Conservation (phyloP, 345 rosid species). For the Eucalyptus regnans region DNA sequence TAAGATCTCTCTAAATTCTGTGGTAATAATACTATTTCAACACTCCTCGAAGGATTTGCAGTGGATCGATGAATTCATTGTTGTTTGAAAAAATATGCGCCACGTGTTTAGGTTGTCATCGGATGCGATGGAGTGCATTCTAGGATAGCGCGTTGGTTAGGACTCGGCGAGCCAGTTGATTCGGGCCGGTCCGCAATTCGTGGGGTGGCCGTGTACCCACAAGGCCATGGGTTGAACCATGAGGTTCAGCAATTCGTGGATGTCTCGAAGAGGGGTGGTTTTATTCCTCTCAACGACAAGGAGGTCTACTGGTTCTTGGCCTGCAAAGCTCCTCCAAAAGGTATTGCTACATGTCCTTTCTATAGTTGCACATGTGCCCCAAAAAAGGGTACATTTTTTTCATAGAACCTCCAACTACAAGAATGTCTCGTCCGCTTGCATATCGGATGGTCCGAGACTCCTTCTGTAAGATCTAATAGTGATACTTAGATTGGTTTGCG, state of each 20-base stretch:
- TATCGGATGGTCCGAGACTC: not conserved
- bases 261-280: constrained; percentile 8
- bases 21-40: not conserved
- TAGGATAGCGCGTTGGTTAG: constrained; percentile 15
- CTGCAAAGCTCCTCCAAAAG: constrained; percentile 1
- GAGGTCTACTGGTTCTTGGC: constrained; percentile 15
- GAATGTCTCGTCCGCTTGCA: not conserved
- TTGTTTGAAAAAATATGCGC: not conserved
- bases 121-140: constrained; percentile 45
- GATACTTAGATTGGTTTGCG: not conserved
- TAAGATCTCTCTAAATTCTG: not conserved
- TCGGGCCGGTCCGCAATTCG: constrained; percentile 19
- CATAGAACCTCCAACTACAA: not conserved
- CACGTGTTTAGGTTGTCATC: constrained; percentile 2
- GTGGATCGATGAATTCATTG: not conserved
- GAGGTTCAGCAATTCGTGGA: constrained; percentile 2
- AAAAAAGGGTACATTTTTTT: not conserved
- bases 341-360: not conserved
- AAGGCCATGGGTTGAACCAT: constrained; percentile 10
- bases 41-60: not conserved
- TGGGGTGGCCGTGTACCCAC: constrained; percentile 3
- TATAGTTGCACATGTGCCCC: not conserved
- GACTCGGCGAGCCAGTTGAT: constrained; percentile 2
- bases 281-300: constrained; percentile 9
- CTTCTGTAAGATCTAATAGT: not conserved